Base-by-base conservation (phyloP, 768 basidiomycete species). In the Holtermannia corniformis region DNA sequence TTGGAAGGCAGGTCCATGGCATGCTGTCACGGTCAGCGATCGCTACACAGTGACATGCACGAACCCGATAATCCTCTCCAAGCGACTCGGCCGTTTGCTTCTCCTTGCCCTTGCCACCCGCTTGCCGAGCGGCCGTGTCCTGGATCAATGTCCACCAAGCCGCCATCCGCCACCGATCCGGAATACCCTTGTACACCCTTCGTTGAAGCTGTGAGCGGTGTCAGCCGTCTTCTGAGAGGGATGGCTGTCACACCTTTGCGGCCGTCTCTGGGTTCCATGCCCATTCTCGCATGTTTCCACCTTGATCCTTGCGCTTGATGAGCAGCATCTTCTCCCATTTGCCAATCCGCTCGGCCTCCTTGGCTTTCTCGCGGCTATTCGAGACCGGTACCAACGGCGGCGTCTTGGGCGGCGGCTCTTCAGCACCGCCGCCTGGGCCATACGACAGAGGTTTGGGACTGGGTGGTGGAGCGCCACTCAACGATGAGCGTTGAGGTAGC, bases 111-210 rank as follows among this genome's bases (percentile, higher is more conserved):
- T 61, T 63, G 4, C 59, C 57, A 14, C 49, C 49, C 12, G 19
- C 27, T 25, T 53, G n/a, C 12, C 50, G 32, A 37, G 21, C n/a
- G 41, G 16, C 41, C 42, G 41, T 21, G 23, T 60, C 56, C 51
- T 77, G 79, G 74, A 89, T 81, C 56, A 96, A 72, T 5, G 86
- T 76, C 60, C 85, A 87, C 95, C 95, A 99, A 0, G 83, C 88
- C 3, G 89, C 93, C 47, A 80, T 77, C 41, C 95, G 78, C 95
- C 95, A 99, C 46, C 91, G 80, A 72, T 97, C 93, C 1, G 95
- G 95, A 25, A 97, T 83, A 51, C 95, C 95, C 69, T 99, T 99
- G 77, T 87, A 96, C 49, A 84, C 81, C 25, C 93, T 79, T 59
- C 80, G 74, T 26, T 84, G 79, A 19, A 75, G 55, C 70, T 70